Conservation (phyloP, 257 asterid genomes). For the Linderniella brevidens region DNA sequence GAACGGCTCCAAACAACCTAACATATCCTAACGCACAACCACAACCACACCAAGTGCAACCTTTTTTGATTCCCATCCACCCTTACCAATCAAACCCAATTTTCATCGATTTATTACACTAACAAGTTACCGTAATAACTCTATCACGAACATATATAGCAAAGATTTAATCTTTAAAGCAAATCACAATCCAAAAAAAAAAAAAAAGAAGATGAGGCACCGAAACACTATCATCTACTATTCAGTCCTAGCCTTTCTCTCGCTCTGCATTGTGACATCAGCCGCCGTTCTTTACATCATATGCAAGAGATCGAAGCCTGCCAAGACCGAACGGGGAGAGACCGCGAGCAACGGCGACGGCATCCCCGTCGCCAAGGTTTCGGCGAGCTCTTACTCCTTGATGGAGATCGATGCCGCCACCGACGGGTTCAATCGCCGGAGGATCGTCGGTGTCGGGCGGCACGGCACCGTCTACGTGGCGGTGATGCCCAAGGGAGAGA, state of each 20-base stretch:
- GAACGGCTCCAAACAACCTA: conserved; percentile 27
- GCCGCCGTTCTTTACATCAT: conserved; percentile 18
- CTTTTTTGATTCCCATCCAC: conserved; percentile 3
- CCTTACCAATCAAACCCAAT: conserved; percentile 13
- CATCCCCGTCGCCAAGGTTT: conserved; percentile 19
- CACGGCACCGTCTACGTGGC: conserved; percentile 71
- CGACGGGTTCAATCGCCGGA: conserved; percentile 55
- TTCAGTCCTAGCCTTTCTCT: conserved; percentile 20
- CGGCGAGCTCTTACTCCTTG: conserved; percentile 26
- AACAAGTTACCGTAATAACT: conserved; percentile 3
- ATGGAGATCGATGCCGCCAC: conserved; percentile 78
- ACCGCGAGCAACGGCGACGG: background rate
- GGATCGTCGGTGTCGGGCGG: conserved; percentile 63
- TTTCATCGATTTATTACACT: conserved; percentile 15
- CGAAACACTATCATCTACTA: conserved; percentile 20
- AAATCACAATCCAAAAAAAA: background rate
- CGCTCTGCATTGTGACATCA: conserved; percentile 18
- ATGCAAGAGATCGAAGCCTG: conserved; percentile 30
- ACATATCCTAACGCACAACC: conserved; percentile 1
- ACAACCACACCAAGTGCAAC: background rate
- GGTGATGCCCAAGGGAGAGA: conserved; percentile 42
- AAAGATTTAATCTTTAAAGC: background rate
- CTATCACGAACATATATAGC: conserved; percentile 4
- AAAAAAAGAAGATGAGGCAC: conserved; percentile 14
- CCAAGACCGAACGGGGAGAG: conserved; percentile 13